phyloP scores from a whole-genome alignment of 371 early-diverging fungal genomes.

The Rhizopus delemar region DNA sequence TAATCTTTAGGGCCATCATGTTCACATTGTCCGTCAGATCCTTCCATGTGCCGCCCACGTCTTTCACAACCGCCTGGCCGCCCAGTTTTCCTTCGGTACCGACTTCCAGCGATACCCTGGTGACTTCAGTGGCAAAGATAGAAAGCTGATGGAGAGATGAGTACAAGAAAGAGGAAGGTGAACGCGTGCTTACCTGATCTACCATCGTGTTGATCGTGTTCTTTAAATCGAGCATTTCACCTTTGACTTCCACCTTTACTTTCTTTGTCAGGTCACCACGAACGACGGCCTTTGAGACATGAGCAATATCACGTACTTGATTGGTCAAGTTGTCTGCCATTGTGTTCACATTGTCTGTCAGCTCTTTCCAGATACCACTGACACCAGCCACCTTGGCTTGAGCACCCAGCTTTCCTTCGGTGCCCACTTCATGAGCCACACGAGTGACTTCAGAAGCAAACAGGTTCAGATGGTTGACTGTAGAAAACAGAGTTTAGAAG shows the following conservation, averaged over 20 bases:
- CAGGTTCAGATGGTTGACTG: slow-evolving; percentile 51
- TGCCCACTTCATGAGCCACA: slow-evolving; percentile 58
- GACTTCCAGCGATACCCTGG: slow-evolving; percentile 47
- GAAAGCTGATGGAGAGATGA: slow-evolving; percentile 19
- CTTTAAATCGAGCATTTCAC: slow-evolving; percentile 66
- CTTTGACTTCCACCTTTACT: slow-evolving; percentile 55
- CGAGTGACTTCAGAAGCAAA: slow-evolving; percentile 59
- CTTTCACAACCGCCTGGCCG: slow-evolving; percentile 57
- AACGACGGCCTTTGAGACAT: slow-evolving; percentile 58
- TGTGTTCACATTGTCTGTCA: slow-evolving; percentile 66
- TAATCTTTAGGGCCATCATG: slow-evolving; percentile 33
- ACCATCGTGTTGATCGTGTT: slow-evolving; percentile 70
- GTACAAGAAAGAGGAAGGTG: not conserved
- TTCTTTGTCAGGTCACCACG: slow-evolving; percentile 58
- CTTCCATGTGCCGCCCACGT: slow-evolving; percentile 58
- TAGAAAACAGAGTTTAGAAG: not conserved
- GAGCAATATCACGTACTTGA: slow-evolving; percentile 63
- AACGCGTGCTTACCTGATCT: slow-evolving; percentile 43
- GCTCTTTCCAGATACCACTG: slow-evolving; percentile 67
- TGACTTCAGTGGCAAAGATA: slow-evolving; percentile 63
- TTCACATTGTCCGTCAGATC: slow-evolving; percentile 55
- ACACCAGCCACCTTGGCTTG: slow-evolving; percentile 53
- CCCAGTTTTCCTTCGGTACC: slow-evolving; percentile 55
- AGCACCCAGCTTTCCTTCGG: slow-evolving; percentile 52
- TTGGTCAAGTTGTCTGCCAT: slow-evolving; percentile 59